Base-by-base conservation (phyloP, 2,329 filamentous ascomycete genomes). In the Rhynchosporium agropyri region DNA sequence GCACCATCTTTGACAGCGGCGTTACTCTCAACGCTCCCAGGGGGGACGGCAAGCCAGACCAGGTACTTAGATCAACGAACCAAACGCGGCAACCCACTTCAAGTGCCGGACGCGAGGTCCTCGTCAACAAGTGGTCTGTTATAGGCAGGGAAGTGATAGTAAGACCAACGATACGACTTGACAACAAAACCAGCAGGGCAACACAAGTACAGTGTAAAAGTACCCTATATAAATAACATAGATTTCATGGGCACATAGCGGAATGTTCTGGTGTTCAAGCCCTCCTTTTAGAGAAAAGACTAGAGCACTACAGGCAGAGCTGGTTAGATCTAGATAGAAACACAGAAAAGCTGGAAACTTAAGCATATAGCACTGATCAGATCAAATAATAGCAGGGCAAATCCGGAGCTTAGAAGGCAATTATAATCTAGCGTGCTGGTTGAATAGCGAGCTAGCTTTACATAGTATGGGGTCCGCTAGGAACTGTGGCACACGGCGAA, bases 121-220 rank as follows among this genome's bases (percentile, higher is more conserved):
- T 51, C 54, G 57, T 43, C 29, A 55, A 61, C 38, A 60, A 55
- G 50, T 56, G 56, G 56, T 48, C 61, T 60, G 42, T 42, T 67
- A 67, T 56, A 60, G 46, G 33, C 65, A 63, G 42, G 36, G 42
- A 38, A 26, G 56, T 12, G 45, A 61, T 64, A 65, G 62, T 65
- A 65, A 67, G 65, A 65, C 63, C 64, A 63, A 66, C 45, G 49
- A 65, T 63, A 67, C 58, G 64, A 67, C 63, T 63, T 51, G 62
- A 65, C 61, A 64, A 49, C 55, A 66, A 60, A 49, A 13, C 58
- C 46, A 53, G 58, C 58, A 60, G 13, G 29, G 36, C 36, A 43
- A 31, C 50, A 36, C 33, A 36, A 36, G 9, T 5, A 36, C 42
- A 45, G n/a, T 15, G 4, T n/a, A 46, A 20, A 8, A 46, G 15